phyloP scores from a whole-genome alignment of 768 basidiomycete species.

The Mycena polygramma region DNA sequence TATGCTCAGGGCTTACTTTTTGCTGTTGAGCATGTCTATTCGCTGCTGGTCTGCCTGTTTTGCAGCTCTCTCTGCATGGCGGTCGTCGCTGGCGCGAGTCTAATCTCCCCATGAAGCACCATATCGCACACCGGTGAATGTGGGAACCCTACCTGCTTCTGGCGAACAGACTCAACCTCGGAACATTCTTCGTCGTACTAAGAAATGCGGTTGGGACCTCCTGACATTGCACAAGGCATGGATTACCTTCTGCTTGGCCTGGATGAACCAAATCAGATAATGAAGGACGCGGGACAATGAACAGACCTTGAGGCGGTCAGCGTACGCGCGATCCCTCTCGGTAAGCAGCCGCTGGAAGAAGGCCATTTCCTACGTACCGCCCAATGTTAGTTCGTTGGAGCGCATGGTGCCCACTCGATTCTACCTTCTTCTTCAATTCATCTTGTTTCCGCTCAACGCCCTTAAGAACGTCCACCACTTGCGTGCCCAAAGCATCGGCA shows the following conservation, averaged over 20 bases:
- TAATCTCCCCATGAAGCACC: constrained; percentile 44
- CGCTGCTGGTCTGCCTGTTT: constrained; percentile 84
- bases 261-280: constrained; percentile 28
- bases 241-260: constrained; percentile 76
- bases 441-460: constrained; percentile 73
- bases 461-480: constrained; percentile 75
- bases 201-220: constrained; percentile 29
- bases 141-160: constrained; percentile 75
- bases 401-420: constrained; percentile 15
- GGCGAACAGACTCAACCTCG: constrained; percentile 79
- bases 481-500: constrained; percentile 70
- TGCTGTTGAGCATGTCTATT: constrained; percentile 83
- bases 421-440: constrained; percentile 77
- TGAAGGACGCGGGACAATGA: constrained; percentile 29
- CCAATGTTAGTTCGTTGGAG: constrained; percentile 24
- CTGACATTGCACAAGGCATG: constrained; percentile 4
- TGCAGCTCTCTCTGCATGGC: constrained; percentile 79
- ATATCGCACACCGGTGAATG: constrained; percentile 26
- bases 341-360: constrained; percentile 79
- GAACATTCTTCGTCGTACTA: constrained; percentile 87
- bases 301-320: constrained; percentile 77
- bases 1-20: constrained; percentile 69
- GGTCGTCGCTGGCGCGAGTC: constrained; percentile 79
- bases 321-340: constrained; percentile 77
- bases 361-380: constrained; percentile 65